Evolutionary conservation across 2,329 filamentous ascomycete species (phyloP).

Genomic region (Beauveria medogensis): DNA sequence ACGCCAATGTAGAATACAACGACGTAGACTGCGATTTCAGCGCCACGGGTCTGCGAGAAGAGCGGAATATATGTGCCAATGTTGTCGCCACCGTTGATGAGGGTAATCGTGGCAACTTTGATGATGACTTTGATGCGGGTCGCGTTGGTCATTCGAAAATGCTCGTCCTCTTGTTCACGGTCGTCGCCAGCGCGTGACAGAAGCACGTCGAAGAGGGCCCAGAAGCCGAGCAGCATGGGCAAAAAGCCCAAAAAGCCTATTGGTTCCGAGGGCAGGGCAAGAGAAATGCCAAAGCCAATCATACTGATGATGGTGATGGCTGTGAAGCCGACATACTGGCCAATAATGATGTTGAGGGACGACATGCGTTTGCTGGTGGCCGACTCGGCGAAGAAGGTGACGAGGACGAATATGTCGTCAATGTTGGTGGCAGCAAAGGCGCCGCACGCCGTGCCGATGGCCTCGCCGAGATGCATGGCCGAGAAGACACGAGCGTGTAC

Average conservation of each 20-base stretch:
- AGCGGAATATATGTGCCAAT: conserved; percentile 28
- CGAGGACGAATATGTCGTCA: conserved; percentile 31
- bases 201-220: conserved; percentile 19
- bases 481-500: neutral
- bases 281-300: conserved; percentile 25
- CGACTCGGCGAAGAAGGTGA: conserved; percentile 28
- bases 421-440: conserved; percentile 24
- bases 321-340: conserved; percentile 26
- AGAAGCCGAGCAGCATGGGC: conserved; percentile 25
- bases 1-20: conserved; percentile 26
- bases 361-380: conserved; percentile 19
- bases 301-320: conserved; percentile 26
- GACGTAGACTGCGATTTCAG: conserved; percentile 26
- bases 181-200: conserved; percentile 15
- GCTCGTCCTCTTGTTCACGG: conserved; percentile 7
- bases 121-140: conserved; percentile 16
- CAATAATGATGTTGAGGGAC: conserved; percentile 17
- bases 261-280: conserved; percentile 24
- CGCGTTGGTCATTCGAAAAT: conserved; percentile 1
- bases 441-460: conserved; percentile 20
- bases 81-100: conserved; percentile 29
- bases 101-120: conserved; percentile 23
- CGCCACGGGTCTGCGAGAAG: conserved; percentile 23
- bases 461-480: conserved; percentile 16
- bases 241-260: conserved; percentile 28